phyloP scores from a whole-genome alignment of 1,284 basidiomycete species.

The Trametes polyzona region DNA sequence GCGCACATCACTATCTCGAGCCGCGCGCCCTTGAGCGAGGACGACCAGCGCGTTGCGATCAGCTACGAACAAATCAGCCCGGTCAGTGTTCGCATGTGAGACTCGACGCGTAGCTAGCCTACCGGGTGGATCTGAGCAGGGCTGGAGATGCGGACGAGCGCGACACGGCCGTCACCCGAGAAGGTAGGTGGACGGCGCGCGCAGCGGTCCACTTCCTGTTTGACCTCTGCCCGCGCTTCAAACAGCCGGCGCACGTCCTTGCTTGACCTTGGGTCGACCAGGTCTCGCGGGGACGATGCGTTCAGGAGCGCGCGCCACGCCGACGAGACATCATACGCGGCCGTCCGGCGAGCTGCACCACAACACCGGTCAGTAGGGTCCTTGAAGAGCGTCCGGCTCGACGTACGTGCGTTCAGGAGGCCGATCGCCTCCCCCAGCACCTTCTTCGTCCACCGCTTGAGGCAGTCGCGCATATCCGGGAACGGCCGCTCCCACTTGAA shows the following conservation, averaged over 20 bases:
- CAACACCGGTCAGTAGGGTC: not conserved
- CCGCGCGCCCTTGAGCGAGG: conserved; percentile 34
- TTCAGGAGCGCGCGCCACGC: conserved; percentile 32
- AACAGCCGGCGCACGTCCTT: conserved; percentile 25
- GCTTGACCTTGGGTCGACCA: conserved; percentile 9
- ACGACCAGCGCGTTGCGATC: conserved; percentile 39
- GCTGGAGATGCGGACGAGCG: conserved; percentile 36
- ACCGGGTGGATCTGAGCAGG: conserved; percentile 38
- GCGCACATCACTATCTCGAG: conserved; percentile 40
- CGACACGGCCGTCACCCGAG: conserved; percentile 38
- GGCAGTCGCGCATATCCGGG: conserved; percentile 33
- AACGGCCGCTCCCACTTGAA: conserved; percentile 35
- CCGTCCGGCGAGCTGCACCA: conserved; percentile 28
- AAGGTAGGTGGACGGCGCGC: conserved; percentile 33
- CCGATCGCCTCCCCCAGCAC: conserved; percentile 34
- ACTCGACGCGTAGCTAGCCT: not conserved
- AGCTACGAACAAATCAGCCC: conserved; percentile 15
- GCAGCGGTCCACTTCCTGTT: conserved; percentile 32
- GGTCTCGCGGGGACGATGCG: conserved; percentile 20
- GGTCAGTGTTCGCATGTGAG: not conserved
- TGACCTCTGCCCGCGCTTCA: conserved; percentile 32
- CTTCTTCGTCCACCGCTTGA: conserved; percentile 37
- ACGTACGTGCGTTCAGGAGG: conserved; percentile 39
- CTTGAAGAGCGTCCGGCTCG: not conserved
- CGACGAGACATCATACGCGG: conserved; percentile 28